Evolutionary conservation across 805 yeast species (phyloP).

Genomic region (Ogataea pini): DNA sequence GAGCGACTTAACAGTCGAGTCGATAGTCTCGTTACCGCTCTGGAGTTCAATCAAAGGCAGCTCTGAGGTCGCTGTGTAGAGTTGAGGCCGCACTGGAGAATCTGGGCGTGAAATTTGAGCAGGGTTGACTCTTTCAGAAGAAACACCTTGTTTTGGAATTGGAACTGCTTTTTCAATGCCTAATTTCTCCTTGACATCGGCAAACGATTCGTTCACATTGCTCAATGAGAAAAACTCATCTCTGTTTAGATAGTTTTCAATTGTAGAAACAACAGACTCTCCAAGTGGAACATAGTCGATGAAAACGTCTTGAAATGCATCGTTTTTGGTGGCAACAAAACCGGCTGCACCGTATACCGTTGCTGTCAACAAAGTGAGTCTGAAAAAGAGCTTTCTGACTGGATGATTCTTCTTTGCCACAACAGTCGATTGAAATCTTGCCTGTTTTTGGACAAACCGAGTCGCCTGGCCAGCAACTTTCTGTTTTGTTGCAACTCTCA

Average conservation of each 20-base stretch:
- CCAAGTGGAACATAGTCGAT: constrained; percentile 67
- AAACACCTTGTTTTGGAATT: constrained; percentile 42
- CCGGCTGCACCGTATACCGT: constrained; percentile 58
- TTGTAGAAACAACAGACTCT: constrained; percentile 50
- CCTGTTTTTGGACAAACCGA: constrained; percentile 13
- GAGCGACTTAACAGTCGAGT: constrained; percentile 36
- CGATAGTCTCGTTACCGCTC: constrained; percentile 36
- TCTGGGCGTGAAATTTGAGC: constrained; percentile 12
- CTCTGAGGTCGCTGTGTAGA: constrained; percentile 10
- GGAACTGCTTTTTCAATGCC: constrained; percentile 41
- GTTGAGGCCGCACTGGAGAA: background rate
- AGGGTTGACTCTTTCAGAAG: constrained; percentile 34
- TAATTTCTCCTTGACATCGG: constrained; percentile 40
- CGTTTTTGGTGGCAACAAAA: constrained; percentile 55
- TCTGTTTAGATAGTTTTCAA: constrained; percentile 41
- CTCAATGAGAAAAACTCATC: constrained; percentile 25
- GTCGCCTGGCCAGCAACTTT: constrained; percentile 14
- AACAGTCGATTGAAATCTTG: constrained; percentile 28
- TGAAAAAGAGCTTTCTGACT: constrained; percentile 29
- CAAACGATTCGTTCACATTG: constrained; percentile 30
- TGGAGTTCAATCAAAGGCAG: constrained; percentile 35
- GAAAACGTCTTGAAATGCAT: constrained; percentile 61
- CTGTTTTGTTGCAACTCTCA: constrained; percentile 16
- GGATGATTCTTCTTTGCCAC: constrained; percentile 27
- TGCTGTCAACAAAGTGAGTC: constrained; percentile 28